Conservation (phyloP, 768 basidiomycete genomes). For the Chiua virens region DNA sequence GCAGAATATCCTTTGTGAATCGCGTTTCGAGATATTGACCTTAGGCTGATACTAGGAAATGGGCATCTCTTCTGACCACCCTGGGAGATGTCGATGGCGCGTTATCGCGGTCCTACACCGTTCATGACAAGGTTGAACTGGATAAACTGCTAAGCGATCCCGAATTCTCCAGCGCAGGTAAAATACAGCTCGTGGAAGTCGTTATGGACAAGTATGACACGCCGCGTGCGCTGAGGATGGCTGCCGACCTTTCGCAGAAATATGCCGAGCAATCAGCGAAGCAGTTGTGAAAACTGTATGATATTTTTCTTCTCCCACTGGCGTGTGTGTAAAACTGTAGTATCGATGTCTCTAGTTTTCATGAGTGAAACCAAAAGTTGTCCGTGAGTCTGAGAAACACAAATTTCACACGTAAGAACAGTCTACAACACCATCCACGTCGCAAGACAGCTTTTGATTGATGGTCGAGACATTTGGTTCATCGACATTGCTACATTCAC, state of each 20-base stretch:
- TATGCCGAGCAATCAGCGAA: slow-evolving; percentile 16
- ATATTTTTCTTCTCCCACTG: no score
- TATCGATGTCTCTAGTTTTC: no score
- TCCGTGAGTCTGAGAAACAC: no score
- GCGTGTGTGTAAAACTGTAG: no score
- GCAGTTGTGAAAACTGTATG: slow-evolving; percentile 14
- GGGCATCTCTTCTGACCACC: slow-evolving; percentile 58
- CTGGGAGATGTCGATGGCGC: slow-evolving; percentile 53
- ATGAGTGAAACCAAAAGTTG: no score
- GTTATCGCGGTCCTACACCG: slow-evolving; percentile 60
- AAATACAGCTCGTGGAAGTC: slow-evolving; percentile 80
- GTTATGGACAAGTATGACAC: slow-evolving; percentile 74
- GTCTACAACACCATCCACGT: no score
- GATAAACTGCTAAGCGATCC: slow-evolving; percentile 62
- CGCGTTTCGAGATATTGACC: background rate
- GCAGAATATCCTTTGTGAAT: slow-evolving; percentile 5
- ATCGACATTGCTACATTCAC: no score
- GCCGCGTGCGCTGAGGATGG: slow-evolving; percentile 57
- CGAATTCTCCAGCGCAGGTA: slow-evolving; percentile 59
- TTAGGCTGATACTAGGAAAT: slow-evolving; percentile 52
- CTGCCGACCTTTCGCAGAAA: slow-evolving; percentile 38
- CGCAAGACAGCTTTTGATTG: no score
- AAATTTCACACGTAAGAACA: no score
- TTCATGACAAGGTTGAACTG: slow-evolving; percentile 66
- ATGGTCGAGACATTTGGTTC: no score